A percentile compares a stretch with the other conserved stretches of the same genome.
These are phyloP conservation scores for Scheffersomyces quercinus DNA, from an alignment of 1,139 yeast species.

Conservation along the genomic window DNA sequence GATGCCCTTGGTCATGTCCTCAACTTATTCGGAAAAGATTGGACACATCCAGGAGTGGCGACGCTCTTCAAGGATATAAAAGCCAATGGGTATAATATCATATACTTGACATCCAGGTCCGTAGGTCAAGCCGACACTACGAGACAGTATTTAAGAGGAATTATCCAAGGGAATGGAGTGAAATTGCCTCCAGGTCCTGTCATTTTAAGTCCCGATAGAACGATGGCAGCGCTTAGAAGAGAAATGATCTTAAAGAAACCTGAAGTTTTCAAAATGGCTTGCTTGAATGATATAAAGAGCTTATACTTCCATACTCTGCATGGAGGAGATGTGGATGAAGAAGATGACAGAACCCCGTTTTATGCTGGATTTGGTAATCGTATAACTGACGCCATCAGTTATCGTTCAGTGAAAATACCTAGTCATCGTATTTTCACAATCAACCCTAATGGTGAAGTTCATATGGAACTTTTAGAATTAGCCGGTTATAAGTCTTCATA, in stretches of 20 bases:
- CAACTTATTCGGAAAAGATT: constrained; percentile 92
- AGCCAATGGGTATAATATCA: constrained; percentile 86
- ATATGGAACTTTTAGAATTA: constrained; percentile 91
- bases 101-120: constrained; percentile 92
- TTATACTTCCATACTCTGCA: constrained; percentile 44
- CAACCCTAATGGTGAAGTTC: constrained; percentile 95
- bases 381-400: constrained; percentile 95
- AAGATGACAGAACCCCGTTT: constrained; percentile 66
- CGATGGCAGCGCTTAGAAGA: constrained; percentile 90
- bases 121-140: constrained; percentile 97
- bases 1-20: constrained; percentile 97
- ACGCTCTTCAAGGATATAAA: constrained; percentile 82
- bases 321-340: constrained; percentile 13
- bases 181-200: constrained; percentile 91
- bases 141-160: constrained; percentile 75
- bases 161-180: constrained; percentile 70
- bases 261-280: constrained; percentile 97
- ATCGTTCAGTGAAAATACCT: constrained; percentile 92
- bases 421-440: constrained; percentile 94
- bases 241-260: constrained; percentile 95
- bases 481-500: constrained; percentile 92
- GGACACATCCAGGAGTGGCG: constrained; percentile 98
- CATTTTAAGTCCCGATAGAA: constrained; percentile 91
- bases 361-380: constrained; percentile 98
- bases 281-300: constrained; percentile 80